These are phyloP conservation scores for Santalum album DNA, from an alignment of 164 flowering plant species.

Conservation along the genomic window DNA sequence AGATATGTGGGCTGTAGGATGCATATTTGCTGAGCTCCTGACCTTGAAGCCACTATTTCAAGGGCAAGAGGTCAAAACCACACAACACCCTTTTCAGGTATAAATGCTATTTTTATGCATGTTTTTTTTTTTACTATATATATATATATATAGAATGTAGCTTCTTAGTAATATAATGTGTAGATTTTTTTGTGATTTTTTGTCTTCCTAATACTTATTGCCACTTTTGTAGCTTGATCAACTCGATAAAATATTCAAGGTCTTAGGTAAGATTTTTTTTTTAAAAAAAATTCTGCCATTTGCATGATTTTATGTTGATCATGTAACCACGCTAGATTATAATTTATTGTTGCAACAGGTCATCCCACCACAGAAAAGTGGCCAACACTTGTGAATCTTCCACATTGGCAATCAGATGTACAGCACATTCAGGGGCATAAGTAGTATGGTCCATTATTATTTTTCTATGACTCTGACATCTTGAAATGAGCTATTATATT, in stretches of 20 bases:
- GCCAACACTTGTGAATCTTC: constrained; percentile 90
- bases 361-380: constrained; percentile 96
- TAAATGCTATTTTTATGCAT: not conserved
- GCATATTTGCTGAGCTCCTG: constrained; percentile 96
- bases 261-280: not conserved
- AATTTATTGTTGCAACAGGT: constrained; percentile 30
- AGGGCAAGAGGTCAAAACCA: constrained; percentile 90
- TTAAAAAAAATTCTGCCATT: no score
- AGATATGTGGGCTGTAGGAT: constrained; percentile 99
- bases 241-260: constrained; percentile 82
- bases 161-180: no score
- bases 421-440: constrained; percentile 87
- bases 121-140: not conserved
- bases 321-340: not conserved
- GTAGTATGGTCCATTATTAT: constrained; percentile 30
- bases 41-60: constrained; percentile 96
- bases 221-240: constrained; percentile 77
- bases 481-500: not conserved
- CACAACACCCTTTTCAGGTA: constrained; percentile 93
- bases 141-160: no score
- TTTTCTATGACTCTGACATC: not conserved
- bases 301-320: no score
- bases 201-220: constrained; percentile 12
- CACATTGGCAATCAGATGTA: constrained; percentile 76
- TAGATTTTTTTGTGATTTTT: not conserved